A percentile compares a stretch with the other conserved stretches of the same genome.
Conservation (phyloP, 2,329 filamentous ascomycete species). For the Colletotrichum sansevieriae region DNA sequence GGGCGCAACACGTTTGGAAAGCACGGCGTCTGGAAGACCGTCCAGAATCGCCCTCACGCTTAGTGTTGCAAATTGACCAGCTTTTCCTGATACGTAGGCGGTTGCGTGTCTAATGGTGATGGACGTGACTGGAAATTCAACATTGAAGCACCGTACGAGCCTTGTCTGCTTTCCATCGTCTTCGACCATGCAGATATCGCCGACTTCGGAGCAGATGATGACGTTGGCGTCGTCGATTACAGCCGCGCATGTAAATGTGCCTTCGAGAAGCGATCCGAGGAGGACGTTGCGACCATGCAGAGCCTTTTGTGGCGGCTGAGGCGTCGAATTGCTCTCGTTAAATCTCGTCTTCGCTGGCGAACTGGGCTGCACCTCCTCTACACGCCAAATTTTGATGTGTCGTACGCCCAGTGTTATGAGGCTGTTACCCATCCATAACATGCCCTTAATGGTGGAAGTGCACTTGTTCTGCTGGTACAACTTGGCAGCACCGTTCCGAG, state of each 20-base stretch:
- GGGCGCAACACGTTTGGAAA: constrained; percentile 54
- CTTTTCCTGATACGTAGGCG: constrained; percentile 78
- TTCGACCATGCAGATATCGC: constrained; percentile 90
- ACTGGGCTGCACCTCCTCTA: constrained; percentile 73
- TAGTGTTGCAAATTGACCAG: constrained; percentile 69
- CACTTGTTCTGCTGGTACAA: constrained; percentile 91
- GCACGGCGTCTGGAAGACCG: constrained; percentile 54
- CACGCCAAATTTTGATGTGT: constrained; percentile 93
- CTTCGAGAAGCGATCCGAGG: constrained; percentile 83
- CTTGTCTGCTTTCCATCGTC: constrained; percentile 80
- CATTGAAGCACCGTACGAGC: constrained; percentile 73
- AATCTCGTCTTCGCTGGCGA: constrained; percentile 76
- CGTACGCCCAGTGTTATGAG: constrained; percentile 90
- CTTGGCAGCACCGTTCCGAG: constrained; percentile 83
- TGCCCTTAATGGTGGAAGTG: constrained; percentile 85
- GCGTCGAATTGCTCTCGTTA: constrained; percentile 43
- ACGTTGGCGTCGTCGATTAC: constrained; percentile 79
- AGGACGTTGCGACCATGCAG: constrained; percentile 89
- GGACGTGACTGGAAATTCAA: constrained; percentile 77
- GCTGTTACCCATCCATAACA: constrained; percentile 89
- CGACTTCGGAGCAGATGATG: constrained; percentile 87
- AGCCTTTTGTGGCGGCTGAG: constrained; percentile 70
- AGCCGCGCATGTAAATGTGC: constrained; percentile 84
- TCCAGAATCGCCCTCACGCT: constrained; percentile 64
- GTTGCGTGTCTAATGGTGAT: constrained; percentile 71